phyloP scores from a whole-genome alignment of 2,329 filamentous ascomycete species.

The Penicillium glabrum region DNA sequence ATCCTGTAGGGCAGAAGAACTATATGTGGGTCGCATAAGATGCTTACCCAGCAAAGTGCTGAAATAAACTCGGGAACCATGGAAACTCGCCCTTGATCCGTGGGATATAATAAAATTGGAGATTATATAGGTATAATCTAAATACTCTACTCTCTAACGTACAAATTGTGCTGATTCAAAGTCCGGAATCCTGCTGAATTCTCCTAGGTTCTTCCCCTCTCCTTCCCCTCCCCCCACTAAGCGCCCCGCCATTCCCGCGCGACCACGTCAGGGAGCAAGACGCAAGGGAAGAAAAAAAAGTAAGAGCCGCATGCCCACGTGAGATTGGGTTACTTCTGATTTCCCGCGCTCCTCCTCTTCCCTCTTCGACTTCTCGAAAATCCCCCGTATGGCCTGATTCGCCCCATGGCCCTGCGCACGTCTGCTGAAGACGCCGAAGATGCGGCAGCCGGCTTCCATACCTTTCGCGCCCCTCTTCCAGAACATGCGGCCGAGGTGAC shows the following conservation, averaged over 20 bases:
- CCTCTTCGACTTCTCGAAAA: background rate
- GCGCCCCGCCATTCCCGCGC: constrained; percentile 25
- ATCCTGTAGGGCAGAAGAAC: background rate
- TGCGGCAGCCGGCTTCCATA: constrained; percentile 51
- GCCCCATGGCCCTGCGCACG: constrained; percentile 40
- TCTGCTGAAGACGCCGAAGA: constrained; percentile 54
- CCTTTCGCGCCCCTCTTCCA: constrained; percentile 52
- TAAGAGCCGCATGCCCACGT: constrained; percentile 23
- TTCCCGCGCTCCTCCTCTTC: constrained; percentile 3
- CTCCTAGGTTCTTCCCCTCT: background rate
- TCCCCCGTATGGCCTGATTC: constrained; percentile 20
- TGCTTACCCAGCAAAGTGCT: background rate
- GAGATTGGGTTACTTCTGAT: constrained; percentile 8
- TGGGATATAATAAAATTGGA: background rate
- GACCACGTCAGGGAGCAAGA: constrained; percentile 24
- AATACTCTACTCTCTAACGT: background rate
- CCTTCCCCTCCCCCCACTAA: constrained; percentile 13
- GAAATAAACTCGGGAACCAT: constrained; percentile 1
- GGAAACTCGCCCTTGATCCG: background rate
- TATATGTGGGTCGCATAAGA: background rate
- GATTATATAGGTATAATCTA: background rate
- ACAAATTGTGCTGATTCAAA: background rate
- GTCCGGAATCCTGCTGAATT: background rate
- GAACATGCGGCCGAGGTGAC: constrained; percentile 55
- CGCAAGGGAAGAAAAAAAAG: constrained; percentile 10